Evolutionary conservation across 306 rosid genomes (phyloP).

Genomic region (Notholithocarpus densiflorus): DNA sequence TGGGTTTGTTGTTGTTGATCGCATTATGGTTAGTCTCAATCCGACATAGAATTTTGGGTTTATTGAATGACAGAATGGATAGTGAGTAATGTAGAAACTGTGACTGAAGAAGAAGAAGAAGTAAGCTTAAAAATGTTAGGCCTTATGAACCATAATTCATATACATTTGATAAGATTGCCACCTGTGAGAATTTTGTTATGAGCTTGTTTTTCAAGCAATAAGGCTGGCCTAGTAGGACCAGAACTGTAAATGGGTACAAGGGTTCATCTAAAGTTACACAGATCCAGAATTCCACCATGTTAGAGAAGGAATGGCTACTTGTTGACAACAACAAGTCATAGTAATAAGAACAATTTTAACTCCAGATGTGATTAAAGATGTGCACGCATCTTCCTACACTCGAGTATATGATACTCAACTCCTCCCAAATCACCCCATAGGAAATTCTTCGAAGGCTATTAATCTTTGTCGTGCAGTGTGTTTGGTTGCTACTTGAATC

Average conservation of each 20-base stretch:
- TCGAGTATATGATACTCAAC: not conserved
- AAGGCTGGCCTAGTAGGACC: not conserved
- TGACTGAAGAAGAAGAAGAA: not conserved
- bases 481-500: conserved; percentile 6
- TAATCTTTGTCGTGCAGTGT: not conserved
- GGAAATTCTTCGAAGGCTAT: not conserved
- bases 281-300: no score
- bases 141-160: not conserved
- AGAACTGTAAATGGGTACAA: no score
- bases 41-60: not conserved
- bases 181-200: not conserved
- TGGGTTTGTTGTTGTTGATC: not conserved
- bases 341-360: no score
- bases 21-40: not conserved
- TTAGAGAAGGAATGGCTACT: no score
- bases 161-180: not conserved
- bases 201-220: not conserved
- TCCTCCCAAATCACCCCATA: not conserved
- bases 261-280: no score
- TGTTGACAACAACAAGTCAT: no score
- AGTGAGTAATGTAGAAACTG: not conserved
- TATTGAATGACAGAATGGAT: not conserved
- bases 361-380: not conserved
- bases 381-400: not conserved
- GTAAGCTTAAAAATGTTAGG: not conserved